Evolutionary conservation across 176 grass and related monocot species (phyloP), one percentile per base, ranked within the genome.

Genomic region (Carex littledalei): DNA sequence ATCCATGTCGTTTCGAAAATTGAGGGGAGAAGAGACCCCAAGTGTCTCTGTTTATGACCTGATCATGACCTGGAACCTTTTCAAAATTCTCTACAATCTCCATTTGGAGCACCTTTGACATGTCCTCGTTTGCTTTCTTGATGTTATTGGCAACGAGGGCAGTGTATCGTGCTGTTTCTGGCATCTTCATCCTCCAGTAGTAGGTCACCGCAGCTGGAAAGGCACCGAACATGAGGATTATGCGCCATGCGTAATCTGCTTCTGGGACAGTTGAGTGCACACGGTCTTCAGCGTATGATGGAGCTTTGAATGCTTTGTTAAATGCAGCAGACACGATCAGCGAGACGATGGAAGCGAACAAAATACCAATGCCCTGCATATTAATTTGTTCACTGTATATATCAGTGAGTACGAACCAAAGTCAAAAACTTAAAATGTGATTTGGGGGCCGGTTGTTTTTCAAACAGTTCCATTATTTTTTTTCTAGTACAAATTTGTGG

Each of bases 101-200:
- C 5, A 75, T 63, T 9, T 89, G 85, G 18, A 94, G 83, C 24
- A 94, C 92, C 67, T 37, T 89, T 34, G 92, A 87, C 92, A 94
- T 94, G 89, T 94, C 92, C 1, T 83, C 3, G 5, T 83, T 78
- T 0, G 93, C 93, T 86, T 90, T 85, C 86, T 88, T 88, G 7
- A 84, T 61, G 64, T 90, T 81, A 84, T 22, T 84, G 29, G 90
- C 88, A 17, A 94, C 77, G 13, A 94, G 90, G 10, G 93, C 93
- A 0, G 93, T 94, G 90, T 94, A 92, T 1, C 93, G 86, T 73
- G 93, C 88, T 22, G 93, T 94, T 86, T 94, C 90, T 1, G 88
- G 93, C 90, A 94, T 94, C 84, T 92, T 86, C 69, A 80, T 94
- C 59, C 93, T 85, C 90, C 88, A 94, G 86, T 92, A 92, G 81